Conservation (phyloP, 108 stramenopile genomes). For the Asterionellopsis glacialis region DNA sequence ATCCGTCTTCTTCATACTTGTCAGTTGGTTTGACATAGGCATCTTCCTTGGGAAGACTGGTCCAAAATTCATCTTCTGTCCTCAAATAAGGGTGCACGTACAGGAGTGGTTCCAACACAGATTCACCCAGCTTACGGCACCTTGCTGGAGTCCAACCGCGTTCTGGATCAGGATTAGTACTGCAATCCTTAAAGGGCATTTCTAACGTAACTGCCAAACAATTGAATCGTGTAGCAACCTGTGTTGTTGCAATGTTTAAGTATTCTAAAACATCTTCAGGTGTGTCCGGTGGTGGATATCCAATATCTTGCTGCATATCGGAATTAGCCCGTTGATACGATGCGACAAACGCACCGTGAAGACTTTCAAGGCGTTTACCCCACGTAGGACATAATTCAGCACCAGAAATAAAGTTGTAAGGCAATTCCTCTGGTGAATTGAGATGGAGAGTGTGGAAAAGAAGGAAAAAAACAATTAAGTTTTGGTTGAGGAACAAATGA, state of each 20-base stretch:
- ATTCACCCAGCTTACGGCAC: slow-evolving; percentile 34
- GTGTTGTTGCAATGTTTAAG: slow-evolving; percentile 43
- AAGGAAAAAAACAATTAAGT: too few species aligned
- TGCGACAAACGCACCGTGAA: slow-evolving; percentile 55
- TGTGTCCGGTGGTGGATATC: slow-evolving; percentile 43
- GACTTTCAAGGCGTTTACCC: slow-evolving; percentile 34
- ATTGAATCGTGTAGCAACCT: slow-evolving; percentile 46
- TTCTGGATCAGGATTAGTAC: slow-evolving; percentile 32
- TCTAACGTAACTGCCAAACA: slow-evolving; percentile 63
- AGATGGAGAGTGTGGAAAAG: too few species aligned
- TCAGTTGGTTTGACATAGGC: slow-evolving; percentile 39
- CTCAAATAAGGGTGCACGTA: slow-evolving; percentile 50
- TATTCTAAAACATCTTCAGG: slow-evolving; percentile 19
- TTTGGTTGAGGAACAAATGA: too few species aligned
- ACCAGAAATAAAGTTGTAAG: slow-evolving; percentile 56
- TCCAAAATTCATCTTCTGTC: slow-evolving; percentile 46
- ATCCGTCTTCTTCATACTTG: slow-evolving; percentile 1
- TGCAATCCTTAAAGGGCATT: slow-evolving; percentile 70
- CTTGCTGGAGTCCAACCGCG: slow-evolving; percentile 41
- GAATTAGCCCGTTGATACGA: slow-evolving; percentile 41
- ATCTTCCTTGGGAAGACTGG: slow-evolving; percentile 30
- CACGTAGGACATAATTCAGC: slow-evolving; percentile 42
- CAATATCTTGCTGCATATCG: slow-evolving; percentile 58
- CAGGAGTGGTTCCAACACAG: slow-evolving; percentile 42
- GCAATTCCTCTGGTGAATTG: slow-evolving; percentile 27